Base-by-base conservation (phyloP, 345 rosid species). In the Aurinia saxatilis region DNA sequence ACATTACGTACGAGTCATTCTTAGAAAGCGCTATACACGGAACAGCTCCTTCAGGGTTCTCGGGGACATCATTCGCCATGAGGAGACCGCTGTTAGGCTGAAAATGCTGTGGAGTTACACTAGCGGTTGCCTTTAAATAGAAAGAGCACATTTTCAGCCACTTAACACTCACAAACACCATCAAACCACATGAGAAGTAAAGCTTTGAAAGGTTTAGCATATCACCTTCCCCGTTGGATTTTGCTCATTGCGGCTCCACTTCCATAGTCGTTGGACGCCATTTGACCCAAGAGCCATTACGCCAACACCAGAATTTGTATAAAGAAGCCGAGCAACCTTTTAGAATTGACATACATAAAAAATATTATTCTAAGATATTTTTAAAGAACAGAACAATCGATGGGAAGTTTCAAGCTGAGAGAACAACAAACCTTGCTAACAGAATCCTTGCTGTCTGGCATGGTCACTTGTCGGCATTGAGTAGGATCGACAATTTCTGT, bases 31-130 rank as follows among this genome's bases (percentile, higher is more conserved):
- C 85, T 50, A 81, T 72, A 65, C 83, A 81, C 1, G 85, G 81
- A 36, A 79, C 85, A 25, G 76, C 23, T 49, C 69, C 77, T 41
- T 81, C 85, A 68, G 65, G 51, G 31, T 83, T 90, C 33, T 78
- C 92, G 40, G 71, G 78, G 46, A 75, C 70, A 67, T 90, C 97
- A 70, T 87, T 90, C 27, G 89, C 69, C 97, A 85, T 90, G n/a
- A 60, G 75, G 60, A 77, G 80, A 37, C 97, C 95, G 56, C 83
- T 84, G 19, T 81, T 77, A 40, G 97, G 90, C 73, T 87, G 90
- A 93, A 90, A 87, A 54, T 80, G 76, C 63, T 82, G 86, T 1
- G 93, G 97, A 14, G 63, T 57, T 46, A 70, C 51, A 62, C 63
- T 62, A 38, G 90, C 87, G 15, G 83, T 82, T 38, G 97, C 97